A percentile compares a stretch with the other conserved stretches of the same genome.
Evolutionary conservation across 805 yeast species (phyloP).

Genomic region (Sugiyamaella floridensis): DNA sequence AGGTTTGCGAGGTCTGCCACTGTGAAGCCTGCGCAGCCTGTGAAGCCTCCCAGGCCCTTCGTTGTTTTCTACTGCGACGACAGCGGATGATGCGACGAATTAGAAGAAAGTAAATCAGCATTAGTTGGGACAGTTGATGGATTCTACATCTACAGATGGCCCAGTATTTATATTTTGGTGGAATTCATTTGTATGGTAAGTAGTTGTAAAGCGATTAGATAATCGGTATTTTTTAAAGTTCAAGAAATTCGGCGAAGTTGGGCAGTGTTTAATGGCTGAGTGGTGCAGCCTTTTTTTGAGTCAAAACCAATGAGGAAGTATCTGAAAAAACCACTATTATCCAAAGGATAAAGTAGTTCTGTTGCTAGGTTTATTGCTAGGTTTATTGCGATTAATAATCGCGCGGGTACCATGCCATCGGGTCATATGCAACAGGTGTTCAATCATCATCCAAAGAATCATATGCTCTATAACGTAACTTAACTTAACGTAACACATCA

Average conservation of each 20-base stretch:
- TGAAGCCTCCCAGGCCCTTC: no score
- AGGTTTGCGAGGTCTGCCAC: no score
- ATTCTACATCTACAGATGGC: no score
- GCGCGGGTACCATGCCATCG: neutral
- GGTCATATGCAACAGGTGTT: neutral
- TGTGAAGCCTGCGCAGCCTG: no score
- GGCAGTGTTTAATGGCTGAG: neutral
- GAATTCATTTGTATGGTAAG: neutral
- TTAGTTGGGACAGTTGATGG: no score
- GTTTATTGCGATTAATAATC: neutral
- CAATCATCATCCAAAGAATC: neutral
- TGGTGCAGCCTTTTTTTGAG: neutral
- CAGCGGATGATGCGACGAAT: no score
- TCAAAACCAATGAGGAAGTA: neutral
- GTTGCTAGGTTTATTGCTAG: neutral
- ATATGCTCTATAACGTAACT: neutral
- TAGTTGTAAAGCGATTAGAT: neutral
- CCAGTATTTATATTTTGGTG: no score
- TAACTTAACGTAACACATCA: neutral
- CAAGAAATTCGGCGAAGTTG: neutral
- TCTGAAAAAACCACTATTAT: neutral
- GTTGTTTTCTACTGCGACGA: no score
- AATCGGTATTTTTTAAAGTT: neutral
- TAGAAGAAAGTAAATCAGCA: no score
- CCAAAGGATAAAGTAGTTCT: neutral